phyloP scores from a whole-genome alignment of 2,329 filamentous ascomycete species.

The Plenodomus lindquistii region DNA sequence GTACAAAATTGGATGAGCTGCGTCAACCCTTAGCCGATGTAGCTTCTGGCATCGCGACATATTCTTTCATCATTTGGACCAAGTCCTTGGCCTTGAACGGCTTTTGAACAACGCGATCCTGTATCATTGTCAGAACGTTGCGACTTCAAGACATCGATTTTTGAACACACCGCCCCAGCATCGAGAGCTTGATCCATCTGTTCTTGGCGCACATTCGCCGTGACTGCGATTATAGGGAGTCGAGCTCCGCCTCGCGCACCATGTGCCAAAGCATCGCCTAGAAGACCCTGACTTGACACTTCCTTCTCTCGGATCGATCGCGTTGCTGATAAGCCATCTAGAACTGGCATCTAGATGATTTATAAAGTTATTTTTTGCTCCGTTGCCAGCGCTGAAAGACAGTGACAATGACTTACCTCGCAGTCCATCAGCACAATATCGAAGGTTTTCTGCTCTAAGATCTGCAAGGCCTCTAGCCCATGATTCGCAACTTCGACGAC shows the following conservation, averaged over 20 bases:
- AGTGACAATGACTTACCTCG: not conserved
- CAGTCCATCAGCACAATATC: slow-evolving; percentile 50
- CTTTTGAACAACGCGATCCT: slow-evolving; percentile 43
- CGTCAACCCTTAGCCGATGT: not conserved
- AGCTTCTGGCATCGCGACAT: not conserved
- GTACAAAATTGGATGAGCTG: no score
- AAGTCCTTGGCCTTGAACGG: slow-evolving; percentile 42
- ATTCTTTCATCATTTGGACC: slow-evolving; percentile 37
- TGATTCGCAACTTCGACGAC: slow-evolving; percentile 3
- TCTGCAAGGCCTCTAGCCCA: slow-evolving; percentile 18
- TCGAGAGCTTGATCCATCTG: slow-evolving; percentile 40
- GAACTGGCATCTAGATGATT: slow-evolving; percentile 59
- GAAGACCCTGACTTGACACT: slow-evolving; percentile 8
- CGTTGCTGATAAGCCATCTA: slow-evolving; percentile 51
- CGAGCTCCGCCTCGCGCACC: slow-evolving; percentile 5
- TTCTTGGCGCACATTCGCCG: slow-evolving; percentile 43
- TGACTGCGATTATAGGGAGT: slow-evolving; percentile 43
- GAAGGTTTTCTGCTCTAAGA: slow-evolving; percentile 31
- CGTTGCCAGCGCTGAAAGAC: not conserved
- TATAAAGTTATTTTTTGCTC: not conserved
- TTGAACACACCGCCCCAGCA: slow-evolving; percentile 36
- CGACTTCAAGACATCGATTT: not conserved
- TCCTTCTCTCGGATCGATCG: slow-evolving; percentile 55
- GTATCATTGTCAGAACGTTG: not conserved
- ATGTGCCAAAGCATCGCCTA: slow-evolving; percentile 4